Conservation (phyloP, 2,329 filamentous ascomycete genomes). For the Aureobasidium leucospermi region DNA sequence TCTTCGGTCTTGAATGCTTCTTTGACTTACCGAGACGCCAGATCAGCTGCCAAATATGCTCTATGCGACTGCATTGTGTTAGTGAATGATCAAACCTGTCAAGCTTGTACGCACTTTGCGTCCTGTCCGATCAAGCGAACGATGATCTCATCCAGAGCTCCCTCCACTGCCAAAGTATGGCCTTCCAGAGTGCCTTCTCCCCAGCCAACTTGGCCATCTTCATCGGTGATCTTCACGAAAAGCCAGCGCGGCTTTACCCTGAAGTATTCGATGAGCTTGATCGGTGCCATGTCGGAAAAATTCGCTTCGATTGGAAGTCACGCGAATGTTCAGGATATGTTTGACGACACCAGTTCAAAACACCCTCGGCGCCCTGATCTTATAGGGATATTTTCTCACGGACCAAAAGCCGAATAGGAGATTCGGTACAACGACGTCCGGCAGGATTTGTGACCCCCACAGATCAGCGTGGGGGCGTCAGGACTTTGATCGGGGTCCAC, state of each 20-base stretch:
- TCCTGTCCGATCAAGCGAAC: constrained; percentile 58
- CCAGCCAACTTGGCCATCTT: constrained; percentile 59
- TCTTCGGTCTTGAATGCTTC: neutral
- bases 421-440: neutral
- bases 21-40: constrained; percentile 47
- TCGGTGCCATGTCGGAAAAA: constrained; percentile 49
- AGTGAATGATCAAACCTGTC: constrained; percentile 25
- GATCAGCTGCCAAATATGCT: constrained; percentile 70
- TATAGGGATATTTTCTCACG: neutral
- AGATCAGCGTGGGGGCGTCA: constrained; percentile 2
- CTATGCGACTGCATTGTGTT: constrained; percentile 56
- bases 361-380: neutral
- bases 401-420: neutral
- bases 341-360: neutral
- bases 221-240: constrained; percentile 69
- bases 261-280: constrained; percentile 63
- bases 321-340: neutral
- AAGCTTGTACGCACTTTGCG: constrained; percentile 42
- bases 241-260: constrained; percentile 68
- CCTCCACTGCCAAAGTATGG: constrained; percentile 66
- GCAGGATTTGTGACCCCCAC: neutral
- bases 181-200: constrained; percentile 69
- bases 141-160: constrained; percentile 60
- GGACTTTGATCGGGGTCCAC: neutral
- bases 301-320: neutral